A percentile compares a stretch with the other conserved stretches of the same genome.
These are phyloP conservation scores for Cryomyces minteri DNA, from an alignment of 495 filamentous ascomycete genomes.

Conservation along the genomic window DNA sequence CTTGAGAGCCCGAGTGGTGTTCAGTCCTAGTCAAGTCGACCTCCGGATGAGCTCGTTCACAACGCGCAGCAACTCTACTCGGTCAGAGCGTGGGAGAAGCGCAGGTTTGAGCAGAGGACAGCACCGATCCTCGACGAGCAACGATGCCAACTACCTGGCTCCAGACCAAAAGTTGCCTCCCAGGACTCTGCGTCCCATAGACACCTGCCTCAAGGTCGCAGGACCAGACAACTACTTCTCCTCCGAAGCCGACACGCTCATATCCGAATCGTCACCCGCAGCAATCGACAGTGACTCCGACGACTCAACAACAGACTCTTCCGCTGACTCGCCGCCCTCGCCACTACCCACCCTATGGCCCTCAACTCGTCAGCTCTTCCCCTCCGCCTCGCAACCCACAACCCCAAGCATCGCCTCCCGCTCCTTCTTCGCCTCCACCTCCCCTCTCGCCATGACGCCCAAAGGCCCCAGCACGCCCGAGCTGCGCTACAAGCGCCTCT, in stretches of 20 bases:
- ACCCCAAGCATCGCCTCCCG: slow-evolving; percentile 4
- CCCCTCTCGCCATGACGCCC: slow-evolving; percentile 5
- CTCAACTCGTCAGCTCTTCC: slow-evolving; percentile 10
- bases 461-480: slow-evolving; percentile 10
- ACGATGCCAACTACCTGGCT: neutral
- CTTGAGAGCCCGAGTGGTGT: slow-evolving; percentile 57
- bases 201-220: slow-evolving; percentile 1
- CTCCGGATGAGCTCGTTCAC: slow-evolving; percentile 20
- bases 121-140: neutral
- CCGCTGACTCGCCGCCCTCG: slow-evolving; percentile 3
- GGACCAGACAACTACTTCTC: neutral
- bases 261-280: slow-evolving; percentile 5
- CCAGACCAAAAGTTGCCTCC: neutral
- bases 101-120: slow-evolving; percentile 1
- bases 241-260: slow-evolving; percentile 6
- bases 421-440: neutral
- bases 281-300: neutral
- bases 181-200: neutral
- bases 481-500: slow-evolving; percentile 13
- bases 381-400: slow-evolving; percentile 8
- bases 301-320: neutral
- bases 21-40: slow-evolving; percentile 55
- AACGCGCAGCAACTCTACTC: neutral
- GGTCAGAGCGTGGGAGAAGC: neutral
- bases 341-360: slow-evolving; percentile 9